A percentile compares a stretch with the other conserved stretches of the same genome.
Conservation (phyloP, 1,284 basidiomycete genomes). For the Xerocomus nothofagi region DNA sequence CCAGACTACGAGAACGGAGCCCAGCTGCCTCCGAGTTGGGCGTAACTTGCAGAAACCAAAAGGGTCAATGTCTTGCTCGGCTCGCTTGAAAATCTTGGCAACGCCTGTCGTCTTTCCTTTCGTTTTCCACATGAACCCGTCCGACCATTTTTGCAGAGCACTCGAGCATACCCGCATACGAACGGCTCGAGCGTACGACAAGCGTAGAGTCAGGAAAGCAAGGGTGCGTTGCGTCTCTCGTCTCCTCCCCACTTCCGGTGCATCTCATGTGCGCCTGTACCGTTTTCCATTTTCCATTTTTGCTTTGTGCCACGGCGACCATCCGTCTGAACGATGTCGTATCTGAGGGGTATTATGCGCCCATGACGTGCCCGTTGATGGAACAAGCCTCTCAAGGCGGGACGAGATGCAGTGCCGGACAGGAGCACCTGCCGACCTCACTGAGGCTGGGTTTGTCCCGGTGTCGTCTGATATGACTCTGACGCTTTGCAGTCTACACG, state of each 20-base stretch:
- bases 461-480: too few relatives aligned
- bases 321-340: constrained; percentile 54
- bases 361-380: constrained; percentile 60
- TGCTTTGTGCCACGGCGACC: constrained; percentile 53
- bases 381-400: constrained; percentile 43
- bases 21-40: too few relatives aligned
- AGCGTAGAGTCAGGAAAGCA: constrained; percentile 61
- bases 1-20: too few relatives aligned
- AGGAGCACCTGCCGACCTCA: not conserved
- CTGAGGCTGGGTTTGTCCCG: not conserved
- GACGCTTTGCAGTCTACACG: not conserved
- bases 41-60: too few relatives aligned
- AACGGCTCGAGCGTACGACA: constrained; percentile 63
- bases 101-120: too few relatives aligned
- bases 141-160: constrained; percentile 60
- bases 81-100: too few relatives aligned
- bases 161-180: constrained; percentile 57
- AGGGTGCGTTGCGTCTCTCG: constrained; percentile 42
- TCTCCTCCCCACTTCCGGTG: not conserved
- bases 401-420: not conserved
- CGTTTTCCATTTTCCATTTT: not conserved
- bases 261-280: too few relatives aligned
- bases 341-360: constrained; percentile 56
- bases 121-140: too few relatives aligned
- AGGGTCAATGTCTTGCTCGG: too few relatives aligned